These are phyloP conservation scores for Acer campestre DNA, from an alignment of 345 rosid species.

Conservation along the genomic window DNA sequence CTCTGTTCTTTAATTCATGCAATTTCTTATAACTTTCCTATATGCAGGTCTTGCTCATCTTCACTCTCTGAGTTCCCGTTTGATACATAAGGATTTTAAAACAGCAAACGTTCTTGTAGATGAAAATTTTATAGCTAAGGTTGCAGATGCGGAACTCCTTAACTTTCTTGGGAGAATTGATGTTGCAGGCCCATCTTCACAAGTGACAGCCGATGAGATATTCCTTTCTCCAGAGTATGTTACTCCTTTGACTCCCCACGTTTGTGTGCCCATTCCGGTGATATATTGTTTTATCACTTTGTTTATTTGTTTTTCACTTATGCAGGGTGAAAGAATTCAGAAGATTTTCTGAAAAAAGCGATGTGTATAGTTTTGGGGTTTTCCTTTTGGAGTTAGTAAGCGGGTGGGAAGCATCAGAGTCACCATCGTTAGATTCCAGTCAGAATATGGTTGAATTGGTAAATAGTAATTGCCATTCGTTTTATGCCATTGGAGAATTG, in stretches of 20 bases:
- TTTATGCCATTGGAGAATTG: conserved; percentile 5
- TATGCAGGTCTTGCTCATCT: conserved; percentile 88
- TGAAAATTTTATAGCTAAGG: conserved; percentile 83
- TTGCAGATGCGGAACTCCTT: conserved; percentile 89
- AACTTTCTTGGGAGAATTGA: conserved; percentile 76
- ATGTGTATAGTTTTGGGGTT: conserved; percentile 86
- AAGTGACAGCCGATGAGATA: conserved; percentile 67
- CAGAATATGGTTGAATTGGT: conserved; percentile 81
- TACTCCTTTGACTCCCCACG: conserved; percentile 7
- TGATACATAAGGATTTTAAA: conserved; percentile 88
- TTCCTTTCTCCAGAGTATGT: conserved; percentile 90
- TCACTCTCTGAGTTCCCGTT: conserved; percentile 76
- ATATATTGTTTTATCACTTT: conserved; percentile 17
- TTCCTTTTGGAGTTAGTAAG: conserved; percentile 84
- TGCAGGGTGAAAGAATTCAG: conserved; percentile 84
- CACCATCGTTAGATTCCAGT: conserved; percentile 53
- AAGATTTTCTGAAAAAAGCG: conserved; percentile 89
- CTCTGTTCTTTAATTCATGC: conserved; percentile 29
- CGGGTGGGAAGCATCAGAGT: conserved; percentile 72
- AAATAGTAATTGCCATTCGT: conserved; percentile 19
- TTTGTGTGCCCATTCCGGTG: neutral
- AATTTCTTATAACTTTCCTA: conserved; percentile 18
- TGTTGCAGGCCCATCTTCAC: conserved; percentile 79
- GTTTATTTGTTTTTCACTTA: neutral
- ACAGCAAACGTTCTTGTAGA: conserved; percentile 94